Conservation (phyloP, 108 stramenopile genomes). For the Stephanodiscus triporus region DNA sequence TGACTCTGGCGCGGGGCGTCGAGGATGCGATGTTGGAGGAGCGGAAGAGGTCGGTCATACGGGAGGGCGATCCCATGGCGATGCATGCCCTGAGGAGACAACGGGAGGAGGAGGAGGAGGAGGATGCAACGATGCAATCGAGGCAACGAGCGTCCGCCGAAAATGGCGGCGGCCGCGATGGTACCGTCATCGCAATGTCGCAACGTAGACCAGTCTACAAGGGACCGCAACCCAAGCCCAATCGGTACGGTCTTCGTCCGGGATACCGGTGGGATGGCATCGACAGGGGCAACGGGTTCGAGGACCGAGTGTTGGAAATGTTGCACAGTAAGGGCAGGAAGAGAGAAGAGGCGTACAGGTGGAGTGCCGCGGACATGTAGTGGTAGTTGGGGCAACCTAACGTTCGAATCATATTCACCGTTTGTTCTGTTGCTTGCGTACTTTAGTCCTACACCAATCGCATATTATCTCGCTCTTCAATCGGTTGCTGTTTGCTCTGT, state of each 20-base stretch:
- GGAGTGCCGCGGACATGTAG: conserved; percentile 85
- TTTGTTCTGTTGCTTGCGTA: neutral
- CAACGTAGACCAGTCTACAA: conserved; percentile 86
- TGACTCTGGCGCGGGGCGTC: conserved; percentile 79
- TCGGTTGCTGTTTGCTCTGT: neutral
- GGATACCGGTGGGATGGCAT: conserved; percentile 99
- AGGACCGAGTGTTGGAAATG: conserved; percentile 77
- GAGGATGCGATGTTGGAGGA: conserved; percentile 80
- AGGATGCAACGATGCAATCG: conserved; percentile 7
- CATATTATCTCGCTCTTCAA: neutral
- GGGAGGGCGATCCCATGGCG: conserved; percentile 96
- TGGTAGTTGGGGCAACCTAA: no score
- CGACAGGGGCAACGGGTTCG: conserved; percentile 96
- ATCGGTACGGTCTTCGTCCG: conserved; percentile 92
- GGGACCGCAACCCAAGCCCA: conserved; percentile 93
- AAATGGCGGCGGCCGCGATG: neutral
- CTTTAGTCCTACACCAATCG: neutral
- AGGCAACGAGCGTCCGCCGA: conserved; percentile 11
- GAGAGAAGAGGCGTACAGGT: conserved; percentile 78
- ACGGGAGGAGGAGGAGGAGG: conserved; percentile 24
- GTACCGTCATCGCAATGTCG: conserved; percentile 8
- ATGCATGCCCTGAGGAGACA: conserved; percentile 61
- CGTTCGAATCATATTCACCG: neutral
- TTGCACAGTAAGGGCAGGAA: conserved; percentile 55
- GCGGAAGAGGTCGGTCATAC: conserved; percentile 64